Conservation (phyloP, 2,329 filamentous ascomycete species). For the Penicillium crustosum region DNA sequence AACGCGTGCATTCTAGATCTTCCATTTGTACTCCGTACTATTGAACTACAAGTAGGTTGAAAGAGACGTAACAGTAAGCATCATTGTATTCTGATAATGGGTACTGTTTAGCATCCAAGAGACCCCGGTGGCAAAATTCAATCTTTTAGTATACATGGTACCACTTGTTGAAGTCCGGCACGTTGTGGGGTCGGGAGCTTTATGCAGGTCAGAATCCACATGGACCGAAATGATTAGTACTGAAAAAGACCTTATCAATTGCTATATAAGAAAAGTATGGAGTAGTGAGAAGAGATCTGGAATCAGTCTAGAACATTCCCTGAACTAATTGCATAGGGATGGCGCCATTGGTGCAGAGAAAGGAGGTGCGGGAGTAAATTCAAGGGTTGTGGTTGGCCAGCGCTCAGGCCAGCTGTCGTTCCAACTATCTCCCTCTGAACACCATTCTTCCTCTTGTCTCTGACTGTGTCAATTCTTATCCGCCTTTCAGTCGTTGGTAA, state of each 20-base stretch:
- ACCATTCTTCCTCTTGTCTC: conserved; percentile 14
- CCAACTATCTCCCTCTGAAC: conserved; percentile 13
- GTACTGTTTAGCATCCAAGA: background rate
- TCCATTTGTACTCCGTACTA: background rate
- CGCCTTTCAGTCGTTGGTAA: conserved; percentile 5
- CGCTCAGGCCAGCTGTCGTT: conserved; percentile 37
- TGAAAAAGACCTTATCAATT: background rate
- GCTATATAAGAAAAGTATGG: background rate
- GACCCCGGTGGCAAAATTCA: background rate
- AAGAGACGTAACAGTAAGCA: background rate
- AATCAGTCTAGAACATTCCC: background rate
- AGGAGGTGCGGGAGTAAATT: conserved; percentile 6
- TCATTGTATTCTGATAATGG: background rate
- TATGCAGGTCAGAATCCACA: conserved; percentile 11
- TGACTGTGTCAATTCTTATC: conserved; percentile 11
- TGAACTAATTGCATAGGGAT: background rate
- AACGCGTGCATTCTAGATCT: background rate
- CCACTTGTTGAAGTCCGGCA: background rate
- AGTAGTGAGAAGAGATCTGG: background rate
- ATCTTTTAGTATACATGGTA: background rate
- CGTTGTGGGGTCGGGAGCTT: conserved; percentile 2
- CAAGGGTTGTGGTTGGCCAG: conserved; percentile 20
- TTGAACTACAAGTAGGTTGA: background rate
- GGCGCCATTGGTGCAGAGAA: conserved; percentile 1
- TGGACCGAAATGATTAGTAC: background rate